These are phyloP conservation scores for Pleurotus eryngii DNA, from an alignment of 768 basidiomycete species.

Conservation along the genomic window DNA sequence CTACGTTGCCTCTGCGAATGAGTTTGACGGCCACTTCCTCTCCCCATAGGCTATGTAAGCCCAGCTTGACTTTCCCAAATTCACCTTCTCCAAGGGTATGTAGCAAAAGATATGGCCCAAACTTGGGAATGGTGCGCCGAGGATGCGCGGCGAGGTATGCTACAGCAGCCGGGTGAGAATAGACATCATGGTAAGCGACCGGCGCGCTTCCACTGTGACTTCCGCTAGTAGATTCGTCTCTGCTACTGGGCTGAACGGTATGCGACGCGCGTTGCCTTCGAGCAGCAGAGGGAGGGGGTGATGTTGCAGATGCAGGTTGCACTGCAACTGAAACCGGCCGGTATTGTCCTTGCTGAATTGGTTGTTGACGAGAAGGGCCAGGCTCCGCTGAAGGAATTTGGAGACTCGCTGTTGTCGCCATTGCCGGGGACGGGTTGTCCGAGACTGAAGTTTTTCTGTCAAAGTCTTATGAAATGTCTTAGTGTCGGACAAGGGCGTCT, in stretches of 20 bases:
- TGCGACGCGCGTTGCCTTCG: conserved; percentile 74
- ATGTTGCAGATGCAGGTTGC: conserved; percentile 39
- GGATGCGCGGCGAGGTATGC: conserved; percentile 84
- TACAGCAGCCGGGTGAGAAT: conserved; percentile 79
- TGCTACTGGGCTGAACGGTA: conserved; percentile 38
- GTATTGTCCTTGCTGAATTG: conserved; percentile 15
- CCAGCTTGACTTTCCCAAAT: conserved; percentile 99
- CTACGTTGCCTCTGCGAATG: conserved; percentile 89
- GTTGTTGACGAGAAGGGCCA: conserved; percentile 8
- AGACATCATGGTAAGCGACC: conserved; percentile 65
- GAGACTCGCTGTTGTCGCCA: conserved; percentile 8
- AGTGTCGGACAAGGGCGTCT: background rate
- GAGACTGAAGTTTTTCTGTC: conserved; percentile 3
- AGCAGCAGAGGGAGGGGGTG: conserved; percentile 31
- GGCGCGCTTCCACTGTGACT: conserved; percentile 37
- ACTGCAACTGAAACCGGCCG: conserved; percentile 62
- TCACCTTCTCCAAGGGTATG: conserved; percentile 98
- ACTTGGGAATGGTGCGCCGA: conserved; percentile 83
- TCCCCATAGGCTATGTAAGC: conserved; percentile 88
- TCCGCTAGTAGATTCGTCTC: background rate
- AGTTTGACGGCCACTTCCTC: conserved; percentile 99
- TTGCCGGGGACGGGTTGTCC: background rate
- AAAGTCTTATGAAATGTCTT: background rate
- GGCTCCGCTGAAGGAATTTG: conserved; percentile 10
- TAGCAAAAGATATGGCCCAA: conserved; percentile 92